Conservation (phyloP, 192 early-diverging fungal species). For the Tieghemiomyces parasiticus region DNA sequence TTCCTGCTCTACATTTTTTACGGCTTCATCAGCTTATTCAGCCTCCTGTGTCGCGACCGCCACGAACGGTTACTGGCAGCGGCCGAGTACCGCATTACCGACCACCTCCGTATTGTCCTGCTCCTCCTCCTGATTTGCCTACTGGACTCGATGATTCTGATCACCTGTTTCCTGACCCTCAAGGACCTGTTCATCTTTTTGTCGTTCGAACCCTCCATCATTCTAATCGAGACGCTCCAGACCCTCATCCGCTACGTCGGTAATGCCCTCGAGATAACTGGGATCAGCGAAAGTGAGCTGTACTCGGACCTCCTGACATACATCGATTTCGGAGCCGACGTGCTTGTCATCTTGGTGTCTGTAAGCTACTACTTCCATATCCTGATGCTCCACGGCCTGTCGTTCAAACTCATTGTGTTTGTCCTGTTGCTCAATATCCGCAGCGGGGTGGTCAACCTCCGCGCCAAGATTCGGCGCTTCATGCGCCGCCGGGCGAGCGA, state of each 20-base stretch:
- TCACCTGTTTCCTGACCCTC: conserved; percentile 9
- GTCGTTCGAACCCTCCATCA: conserved; percentile 5
- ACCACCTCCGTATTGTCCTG: neutral
- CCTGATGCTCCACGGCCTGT: neutral
- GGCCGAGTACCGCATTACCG: neutral
- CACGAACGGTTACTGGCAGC: conserved; percentile 11
- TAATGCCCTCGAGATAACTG: neutral
- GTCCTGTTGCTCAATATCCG: conserved; percentile 6
- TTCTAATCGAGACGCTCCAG: conserved; percentile 7
- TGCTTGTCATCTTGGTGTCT: conserved; percentile 5
- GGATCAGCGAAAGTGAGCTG: conserved; percentile 4
- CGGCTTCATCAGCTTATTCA: conserved; percentile 4
- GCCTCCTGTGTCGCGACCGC: conserved; percentile 3
- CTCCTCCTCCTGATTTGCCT: conserved; percentile 3
- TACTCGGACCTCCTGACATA: conserved; percentile 8
- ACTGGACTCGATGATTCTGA: neutral
- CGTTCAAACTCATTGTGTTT: neutral
- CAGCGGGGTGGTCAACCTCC: conserved; percentile 1
- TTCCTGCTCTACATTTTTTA: conserved; percentile 6
- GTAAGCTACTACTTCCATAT: conserved; percentile 5
- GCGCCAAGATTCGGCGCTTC: neutral
- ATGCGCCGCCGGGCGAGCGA: conserved; percentile 1
- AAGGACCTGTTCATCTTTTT: conserved; percentile 9
- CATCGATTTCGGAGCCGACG: conserved; percentile 5
- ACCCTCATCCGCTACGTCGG: conserved; percentile 8